Evolutionary conservation across 2,329 filamentous ascomycete genomes (phyloP).

Genomic region (Torrubiella hemipterigena): DNA sequence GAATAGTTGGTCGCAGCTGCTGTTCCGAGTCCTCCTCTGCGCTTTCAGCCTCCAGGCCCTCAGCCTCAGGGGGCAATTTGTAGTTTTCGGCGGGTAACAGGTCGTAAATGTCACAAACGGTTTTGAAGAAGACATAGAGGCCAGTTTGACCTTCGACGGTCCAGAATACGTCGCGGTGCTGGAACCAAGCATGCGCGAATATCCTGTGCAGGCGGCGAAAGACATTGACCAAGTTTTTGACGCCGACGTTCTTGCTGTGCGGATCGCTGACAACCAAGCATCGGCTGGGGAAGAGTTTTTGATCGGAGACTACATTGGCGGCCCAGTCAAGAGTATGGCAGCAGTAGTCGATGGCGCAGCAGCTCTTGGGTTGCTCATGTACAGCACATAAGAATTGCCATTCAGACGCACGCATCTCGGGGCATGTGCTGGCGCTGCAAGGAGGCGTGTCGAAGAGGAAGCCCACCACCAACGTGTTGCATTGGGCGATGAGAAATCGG

Average conservation of each 20-base stretch:
- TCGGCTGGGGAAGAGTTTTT: constrained; percentile 88
- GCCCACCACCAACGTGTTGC: constrained; percentile 82
- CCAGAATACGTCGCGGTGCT: constrained; percentile 93
- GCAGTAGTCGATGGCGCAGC: constrained; percentile 97
- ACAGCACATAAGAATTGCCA: constrained; percentile 99
- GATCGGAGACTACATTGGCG: constrained; percentile 83
- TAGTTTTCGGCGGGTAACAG: constrained; percentile 90
- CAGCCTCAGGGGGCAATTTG: constrained; percentile 85
- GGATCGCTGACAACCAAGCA: constrained; percentile 46
- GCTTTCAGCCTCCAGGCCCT: constrained; percentile 54
- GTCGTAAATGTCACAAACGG: constrained; percentile 83
- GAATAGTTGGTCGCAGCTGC: constrained; percentile 20
- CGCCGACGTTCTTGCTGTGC: constrained; percentile 50
- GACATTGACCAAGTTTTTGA: constrained; percentile 85
- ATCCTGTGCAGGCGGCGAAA: constrained; percentile 91
- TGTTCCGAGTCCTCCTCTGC: constrained; percentile 28
- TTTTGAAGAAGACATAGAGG: constrained; percentile 93
- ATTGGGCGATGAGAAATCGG: constrained; percentile 88
- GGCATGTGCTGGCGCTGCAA: constrained; percentile 80
- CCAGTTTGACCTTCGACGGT: constrained; percentile 83
- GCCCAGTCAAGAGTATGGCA: constrained; percentile 98
- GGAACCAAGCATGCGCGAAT: constrained; percentile 98
- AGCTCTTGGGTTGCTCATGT: constrained; percentile 90
- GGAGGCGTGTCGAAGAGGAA: constrained; percentile 86
- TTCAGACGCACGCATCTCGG: constrained; percentile 96